Base-by-base conservation (phyloP, 129 eudicot species). In the Tagetes erecta region DNA sequence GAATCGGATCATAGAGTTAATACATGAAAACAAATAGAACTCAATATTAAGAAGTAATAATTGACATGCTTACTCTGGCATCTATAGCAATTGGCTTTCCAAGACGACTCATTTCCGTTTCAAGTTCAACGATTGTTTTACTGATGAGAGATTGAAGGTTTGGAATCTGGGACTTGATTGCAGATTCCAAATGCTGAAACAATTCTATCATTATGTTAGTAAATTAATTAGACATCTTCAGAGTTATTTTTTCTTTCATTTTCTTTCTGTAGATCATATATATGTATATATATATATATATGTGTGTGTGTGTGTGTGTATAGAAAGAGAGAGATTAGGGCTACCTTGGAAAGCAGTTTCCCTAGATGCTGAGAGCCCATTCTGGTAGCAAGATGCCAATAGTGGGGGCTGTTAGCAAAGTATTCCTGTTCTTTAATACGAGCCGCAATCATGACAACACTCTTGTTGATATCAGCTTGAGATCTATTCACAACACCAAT, bases 331-430 rank as follows among this genome's bases (percentile, higher is more conserved):
- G 27, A 20, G 27, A 20, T 20, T 20, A 20, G 49, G 49, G 49
- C 49, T 44, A 44, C 49, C 49, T 44, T 44, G 10, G 49, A 50
- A 50, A 50, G 20, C 30, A 50, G 56, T 50, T 50, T 50, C 56
- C 56, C 56, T 52, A 52, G 33, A 52, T 52, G 33, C 58, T 52
- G 33, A 52, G 58, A 52, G 58, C 58, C 58, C 58, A 52, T 52
- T 52, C 52, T 52, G 31, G 58, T 52, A 13, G 59, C 59, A 53
- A 53, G 59, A 53, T 53, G 30, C 59, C 33, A 53, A 33, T 53
- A 47, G 52, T 47, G 52, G 11, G 52, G 52, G 11, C 52, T 53
- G 31, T 53, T 53, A 52, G 59, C 31, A 13, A 52, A 52, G 59
- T 52, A 53, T 53, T 53, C 59, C 8, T 53, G 59, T 20, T 53